Base-by-base conservation (phyloP, 2,329 filamentous ascomycete genomes). In the Amesomyces nigricolor region DNA sequence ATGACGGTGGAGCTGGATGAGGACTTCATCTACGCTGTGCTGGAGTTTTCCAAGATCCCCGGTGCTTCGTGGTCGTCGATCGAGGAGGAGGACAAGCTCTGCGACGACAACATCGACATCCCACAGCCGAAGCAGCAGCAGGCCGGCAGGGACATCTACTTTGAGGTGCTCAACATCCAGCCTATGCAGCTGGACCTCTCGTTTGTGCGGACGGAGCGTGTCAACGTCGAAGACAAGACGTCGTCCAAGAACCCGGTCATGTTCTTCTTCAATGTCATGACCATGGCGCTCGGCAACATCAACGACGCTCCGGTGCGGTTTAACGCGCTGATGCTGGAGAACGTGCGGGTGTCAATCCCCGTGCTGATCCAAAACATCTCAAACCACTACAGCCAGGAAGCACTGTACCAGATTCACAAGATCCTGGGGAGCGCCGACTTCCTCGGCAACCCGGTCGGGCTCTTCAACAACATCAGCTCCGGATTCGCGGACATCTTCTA, bases 401-500 rank as follows among this genome's bases (percentile, higher is more conserved):
- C 90, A 40, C 80, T 99, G 53, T 89, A 94, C 65, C 94, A 99
- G 73, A 87, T 99, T 14, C 95, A 99, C 77, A 91, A 97, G 72
- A 94, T 99, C 62, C 82, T 99, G 54, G 94, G 94, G 16, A 97
- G 92, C 5, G 94, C 94, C 5, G 94, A 99, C 71, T 97, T 99
- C 80, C 78, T 99, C 5, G 94, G 94, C 38, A 99, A 99, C 65
- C 94, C 94, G 0, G 95, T 99, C 14, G 94, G 94, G 44, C 77
- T 99, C 43, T 99, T 99, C 83, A 97, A 95, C 75, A 99, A 92
- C 68, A 88, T 99, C 71, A 95, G 90, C 65, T 99, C 94, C 45
- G 94, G 95, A 64, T 89, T 99, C 51, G 91, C 89, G 17, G 94
- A 96, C 69, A 96, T 99, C 68, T 99, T 99, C 75, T 99, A 99